Conservation (phyloP, 495 filamentous ascomycete species). For the Daldinia grandis region DNA sequence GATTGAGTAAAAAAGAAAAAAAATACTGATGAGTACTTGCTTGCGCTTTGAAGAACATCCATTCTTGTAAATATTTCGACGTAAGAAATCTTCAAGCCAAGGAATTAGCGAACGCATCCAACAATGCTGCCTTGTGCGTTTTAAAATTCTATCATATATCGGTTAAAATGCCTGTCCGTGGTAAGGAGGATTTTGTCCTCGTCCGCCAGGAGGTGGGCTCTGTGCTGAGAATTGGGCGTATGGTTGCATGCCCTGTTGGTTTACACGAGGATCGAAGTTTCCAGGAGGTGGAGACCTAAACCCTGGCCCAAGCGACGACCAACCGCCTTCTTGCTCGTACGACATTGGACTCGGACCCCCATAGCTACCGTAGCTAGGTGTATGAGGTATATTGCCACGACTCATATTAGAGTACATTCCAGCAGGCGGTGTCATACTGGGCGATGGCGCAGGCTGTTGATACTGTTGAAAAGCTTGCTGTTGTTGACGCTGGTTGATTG, state of each 20-base stretch:
- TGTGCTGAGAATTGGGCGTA: slow-evolving; percentile 43
- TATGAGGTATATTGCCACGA: slow-evolving; percentile 26
- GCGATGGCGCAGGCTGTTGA: slow-evolving; percentile 43
- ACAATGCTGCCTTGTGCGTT: background rate
- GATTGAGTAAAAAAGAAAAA: background rate
- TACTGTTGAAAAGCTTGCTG: slow-evolving; percentile 59
- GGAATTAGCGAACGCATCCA: background rate
- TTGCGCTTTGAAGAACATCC: background rate
- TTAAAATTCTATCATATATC: background rate
- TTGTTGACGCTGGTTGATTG: slow-evolving; percentile 78
- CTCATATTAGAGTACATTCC: slow-evolving; percentile 48
- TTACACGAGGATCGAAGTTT: slow-evolving; percentile 41
- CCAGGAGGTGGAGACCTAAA: slow-evolving; percentile 43
- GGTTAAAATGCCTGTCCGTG: slow-evolving; percentile 54
- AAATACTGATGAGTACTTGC: slow-evolving; percentile 2
- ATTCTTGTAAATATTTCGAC: background rate
- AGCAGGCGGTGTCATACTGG: slow-evolving; percentile 35
- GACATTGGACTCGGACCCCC: slow-evolving; percentile 32
- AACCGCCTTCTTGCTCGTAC: slow-evolving; percentile 41
- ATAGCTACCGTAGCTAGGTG: slow-evolving; percentile 29
- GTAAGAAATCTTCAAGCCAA: background rate
- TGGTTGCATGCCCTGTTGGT: slow-evolving; percentile 31
- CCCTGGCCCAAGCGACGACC: slow-evolving; percentile 41
- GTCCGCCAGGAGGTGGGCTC: slow-evolving; percentile 36
- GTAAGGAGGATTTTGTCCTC: slow-evolving; percentile 47